These are phyloP conservation scores for Diaporthe caulivora DNA, from an alignment of 2,329 filamentous ascomycete genomes.

Conservation along the genomic window DNA sequence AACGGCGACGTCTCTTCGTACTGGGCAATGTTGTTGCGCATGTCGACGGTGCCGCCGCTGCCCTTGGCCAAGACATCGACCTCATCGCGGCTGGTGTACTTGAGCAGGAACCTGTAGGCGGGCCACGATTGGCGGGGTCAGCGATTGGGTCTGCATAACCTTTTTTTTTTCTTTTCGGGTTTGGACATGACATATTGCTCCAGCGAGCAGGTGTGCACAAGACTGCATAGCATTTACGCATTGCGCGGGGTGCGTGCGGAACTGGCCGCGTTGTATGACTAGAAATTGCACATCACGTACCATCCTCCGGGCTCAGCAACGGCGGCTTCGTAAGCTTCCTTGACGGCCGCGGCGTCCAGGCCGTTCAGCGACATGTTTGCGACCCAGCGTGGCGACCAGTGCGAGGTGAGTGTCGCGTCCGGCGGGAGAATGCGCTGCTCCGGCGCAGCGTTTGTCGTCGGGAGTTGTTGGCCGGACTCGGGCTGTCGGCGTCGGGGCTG, in stretches of 20 bases:
- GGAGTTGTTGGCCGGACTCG: neutral
- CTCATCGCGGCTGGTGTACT: conserved; percentile 90
- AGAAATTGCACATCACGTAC: conserved; percentile 66
- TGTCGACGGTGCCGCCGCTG: conserved; percentile 84
- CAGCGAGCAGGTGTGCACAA: neutral
- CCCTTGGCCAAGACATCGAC: conserved; percentile 83
- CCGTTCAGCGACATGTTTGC: conserved; percentile 92
- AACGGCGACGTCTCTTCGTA: conserved; percentile 90
- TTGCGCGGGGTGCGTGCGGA: conserved; percentile 20
- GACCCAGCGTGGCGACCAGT: conserved; percentile 25
- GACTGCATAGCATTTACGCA: conserved; percentile 15
- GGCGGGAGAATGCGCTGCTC: neutral
- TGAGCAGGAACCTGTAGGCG: conserved; percentile 85
- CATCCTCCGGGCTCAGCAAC: conserved; percentile 91
- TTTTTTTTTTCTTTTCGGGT: too few relatives aligned
- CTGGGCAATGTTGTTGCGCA: conserved; percentile 80
- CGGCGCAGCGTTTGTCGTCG: conserved; percentile 10
- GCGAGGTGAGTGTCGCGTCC: neutral
- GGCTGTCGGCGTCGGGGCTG: conserved; percentile 21
- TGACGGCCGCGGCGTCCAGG: conserved; percentile 83
- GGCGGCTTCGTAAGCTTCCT: conserved; percentile 86
- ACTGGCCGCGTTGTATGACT: conserved; percentile 18
- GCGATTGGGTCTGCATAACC: conserved; percentile 21
- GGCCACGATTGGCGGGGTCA: conserved; percentile 23
- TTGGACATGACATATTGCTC: neutral